These are phyloP conservation scores for Agrocybe chaxingu DNA, from an alignment of 768 basidiomycete genomes.

Conservation along the genomic window DNA sequence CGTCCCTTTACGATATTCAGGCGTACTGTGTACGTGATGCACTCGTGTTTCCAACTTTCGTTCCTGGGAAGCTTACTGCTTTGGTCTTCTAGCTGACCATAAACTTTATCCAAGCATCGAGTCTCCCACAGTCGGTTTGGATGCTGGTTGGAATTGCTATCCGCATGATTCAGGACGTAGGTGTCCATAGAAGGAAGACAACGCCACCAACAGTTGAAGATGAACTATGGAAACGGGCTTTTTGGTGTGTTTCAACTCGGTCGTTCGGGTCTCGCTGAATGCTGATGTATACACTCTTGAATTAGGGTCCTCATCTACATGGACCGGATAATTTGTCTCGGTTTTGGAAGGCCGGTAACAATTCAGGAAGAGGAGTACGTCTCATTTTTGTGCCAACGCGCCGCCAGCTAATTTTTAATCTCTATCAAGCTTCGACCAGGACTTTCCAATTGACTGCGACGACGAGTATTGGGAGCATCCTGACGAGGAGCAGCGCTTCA, in stretches of 20 bases:
- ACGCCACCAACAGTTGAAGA: constrained; percentile 41
- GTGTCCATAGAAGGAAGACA: constrained; percentile 46
- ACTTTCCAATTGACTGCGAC: constrained; percentile 53
- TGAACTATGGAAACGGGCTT: constrained; percentile 66
- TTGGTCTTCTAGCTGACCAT: constrained; percentile 33
- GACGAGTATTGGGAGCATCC: constrained; percentile 65
- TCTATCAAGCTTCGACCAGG: constrained; percentile 56
- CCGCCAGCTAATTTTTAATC: background rate
- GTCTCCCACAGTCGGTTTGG: constrained; percentile 55
- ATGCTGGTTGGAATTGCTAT: constrained; percentile 58
- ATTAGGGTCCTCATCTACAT: constrained; percentile 42
- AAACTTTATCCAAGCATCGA: constrained; percentile 43
- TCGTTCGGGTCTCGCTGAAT: background rate
- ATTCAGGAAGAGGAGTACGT: constrained; percentile 70
- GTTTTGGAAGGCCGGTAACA: constrained; percentile 61
- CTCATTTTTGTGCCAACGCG: background rate
- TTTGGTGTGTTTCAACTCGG: constrained; percentile 33
- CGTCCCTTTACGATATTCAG: constrained; percentile 69
- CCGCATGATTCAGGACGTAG: constrained; percentile 65
- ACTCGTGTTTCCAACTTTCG: background rate
- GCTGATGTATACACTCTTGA: background rate
- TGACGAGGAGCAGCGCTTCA: constrained; percentile 51
- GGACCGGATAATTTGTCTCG: constrained; percentile 38
- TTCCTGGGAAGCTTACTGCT: background rate
- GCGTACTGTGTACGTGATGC: constrained; percentile 38